Base-by-base conservation (phyloP, 2,329 filamentous ascomycete genomes). In the Calonectria hongkongensis region DNA sequence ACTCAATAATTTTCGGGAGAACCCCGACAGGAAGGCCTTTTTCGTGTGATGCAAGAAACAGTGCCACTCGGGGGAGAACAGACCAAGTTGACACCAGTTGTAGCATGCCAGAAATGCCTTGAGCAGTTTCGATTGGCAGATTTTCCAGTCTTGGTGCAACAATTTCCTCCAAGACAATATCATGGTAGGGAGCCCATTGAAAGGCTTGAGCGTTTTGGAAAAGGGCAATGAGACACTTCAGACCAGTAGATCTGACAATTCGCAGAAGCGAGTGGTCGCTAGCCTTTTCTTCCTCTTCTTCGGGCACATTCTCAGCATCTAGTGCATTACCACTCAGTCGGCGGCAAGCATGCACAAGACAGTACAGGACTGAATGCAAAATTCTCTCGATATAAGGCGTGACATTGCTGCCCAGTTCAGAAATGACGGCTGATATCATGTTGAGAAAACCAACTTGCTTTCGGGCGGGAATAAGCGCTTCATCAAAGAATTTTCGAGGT, bases 391-490 rank as follows among this genome's bases (percentile, higher is more conserved):
- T 89, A 78, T 94, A 96, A 0, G 92, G 89, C 2, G 88, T 84
- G 67, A 97, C 91, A 67, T 92, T 93, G 6, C 90, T 91, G 66
- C 96, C 95, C 43, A 98, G 89, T 66, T 97, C 95, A 70, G 94
- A 93, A 72, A 98, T 92, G 82, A 98, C 91, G 13, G 96, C 92
- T 72, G 95, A 93, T 63, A 97, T 89, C 95, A 98, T 97, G 81
- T 97, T 98, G 65, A 98, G 86, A 81, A 98, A 92, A 87, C 97
- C 97, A 71, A 97, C 90, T 83, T 98, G 96, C 83, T 96, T 97
- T 79, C 96, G 91, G 13, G 90, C 85, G 18, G 91, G 89, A 30
- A 96, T 85, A 15, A 93, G 74, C 54, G 94, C 90, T 33, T 88
- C 84, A 1, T 87, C 82, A 62, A 95, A 89, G 1, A 88, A 81